Percentiles rank a stretch among this genome's conserved stretches.
These are phyloP conservation scores for Hyaloperonospora brassicae DNA, from an alignment of 352 stramenopile species.

Conservation along the genomic window DNA sequence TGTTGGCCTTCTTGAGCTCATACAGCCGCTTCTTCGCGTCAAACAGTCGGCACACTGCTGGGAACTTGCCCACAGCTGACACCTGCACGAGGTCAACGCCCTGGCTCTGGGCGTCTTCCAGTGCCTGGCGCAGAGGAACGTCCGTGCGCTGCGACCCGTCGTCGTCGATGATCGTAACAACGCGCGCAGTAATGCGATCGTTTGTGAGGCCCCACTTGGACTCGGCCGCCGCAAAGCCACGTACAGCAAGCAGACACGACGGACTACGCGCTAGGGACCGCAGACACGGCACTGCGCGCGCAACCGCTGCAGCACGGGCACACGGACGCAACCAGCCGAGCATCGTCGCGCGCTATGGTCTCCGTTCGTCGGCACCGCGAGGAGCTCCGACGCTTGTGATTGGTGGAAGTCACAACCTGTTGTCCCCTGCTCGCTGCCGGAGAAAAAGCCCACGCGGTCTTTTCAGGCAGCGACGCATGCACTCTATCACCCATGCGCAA, in stretches of 20 bases:
- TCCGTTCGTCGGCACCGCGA: background rate
- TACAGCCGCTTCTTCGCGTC: slow-evolving; percentile 72
- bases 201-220: slow-evolving; percentile 54
- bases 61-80: slow-evolving; percentile 27
- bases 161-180: slow-evolving; percentile 51
- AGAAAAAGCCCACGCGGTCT: no score
- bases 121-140: slow-evolving; percentile 43
- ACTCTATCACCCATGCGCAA: no score
- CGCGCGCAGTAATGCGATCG: slow-evolving; percentile 41
- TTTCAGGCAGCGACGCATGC: no score
- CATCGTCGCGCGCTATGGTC: slow-evolving; percentile 3
- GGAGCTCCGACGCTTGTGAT: background rate
- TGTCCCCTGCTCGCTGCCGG: no score
- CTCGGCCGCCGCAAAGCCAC: slow-evolving; percentile 23
- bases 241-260: slow-evolving; percentile 4
- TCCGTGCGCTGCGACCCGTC: slow-evolving; percentile 39
- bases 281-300: slow-evolving; percentile 5
- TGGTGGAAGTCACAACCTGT: background rate
- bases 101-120: slow-evolving; percentile 37
- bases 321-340: slow-evolving; percentile 11
- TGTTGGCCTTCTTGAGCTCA: slow-evolving; percentile 54
- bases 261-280: slow-evolving; percentile 4
- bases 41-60: slow-evolving; percentile 56
- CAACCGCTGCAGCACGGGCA: slow-evolving; percentile 1
- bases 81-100: slow-evolving; percentile 76